phyloP scores from a whole-genome alignment of 163 green algal species.

The Scenedesmus sp. region DNA sequence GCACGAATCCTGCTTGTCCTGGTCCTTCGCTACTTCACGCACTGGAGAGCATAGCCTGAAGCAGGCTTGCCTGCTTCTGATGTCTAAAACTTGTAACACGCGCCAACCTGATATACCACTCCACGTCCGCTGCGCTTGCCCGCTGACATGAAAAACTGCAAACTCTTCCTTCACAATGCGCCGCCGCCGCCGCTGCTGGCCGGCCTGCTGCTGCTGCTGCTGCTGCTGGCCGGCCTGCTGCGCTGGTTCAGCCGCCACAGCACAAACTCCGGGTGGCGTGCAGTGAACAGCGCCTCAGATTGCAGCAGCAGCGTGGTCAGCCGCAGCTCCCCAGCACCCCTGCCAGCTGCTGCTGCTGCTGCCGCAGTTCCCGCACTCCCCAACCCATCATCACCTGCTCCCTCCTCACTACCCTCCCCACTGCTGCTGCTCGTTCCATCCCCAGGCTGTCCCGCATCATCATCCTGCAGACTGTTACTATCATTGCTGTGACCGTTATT shows the following conservation, averaged over 20 bases:
- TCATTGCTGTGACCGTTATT: neutral
- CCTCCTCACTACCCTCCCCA: neutral
- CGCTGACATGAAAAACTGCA: no score
- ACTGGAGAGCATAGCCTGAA: no score
- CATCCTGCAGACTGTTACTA: neutral
- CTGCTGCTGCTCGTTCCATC: neutral
- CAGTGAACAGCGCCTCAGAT: neutral
- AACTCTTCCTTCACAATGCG: neutral
- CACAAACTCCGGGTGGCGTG: slow-evolving; percentile 25
- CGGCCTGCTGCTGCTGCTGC: neutral
- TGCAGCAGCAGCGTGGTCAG: slow-evolving; percentile 14
- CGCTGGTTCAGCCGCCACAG: slow-evolving; percentile 35
- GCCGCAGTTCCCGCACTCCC: neutral
- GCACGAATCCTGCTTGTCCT: no score
- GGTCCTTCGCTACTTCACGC: no score
- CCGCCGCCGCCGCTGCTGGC: no score
- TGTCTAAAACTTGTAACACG: no score
- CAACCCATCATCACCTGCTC: neutral
- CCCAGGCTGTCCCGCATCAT: neutral
- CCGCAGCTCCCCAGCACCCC: neutral
- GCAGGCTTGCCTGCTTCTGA: no score
- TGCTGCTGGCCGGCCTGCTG: neutral
- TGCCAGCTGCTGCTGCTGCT: neutral
- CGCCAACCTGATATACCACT: no score
- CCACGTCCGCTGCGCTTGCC: no score